A percentile compares a stretch with the other conserved stretches of the same genome.
Conservation (phyloP, 306 rosid species). For the Betula pendula region DNA sequence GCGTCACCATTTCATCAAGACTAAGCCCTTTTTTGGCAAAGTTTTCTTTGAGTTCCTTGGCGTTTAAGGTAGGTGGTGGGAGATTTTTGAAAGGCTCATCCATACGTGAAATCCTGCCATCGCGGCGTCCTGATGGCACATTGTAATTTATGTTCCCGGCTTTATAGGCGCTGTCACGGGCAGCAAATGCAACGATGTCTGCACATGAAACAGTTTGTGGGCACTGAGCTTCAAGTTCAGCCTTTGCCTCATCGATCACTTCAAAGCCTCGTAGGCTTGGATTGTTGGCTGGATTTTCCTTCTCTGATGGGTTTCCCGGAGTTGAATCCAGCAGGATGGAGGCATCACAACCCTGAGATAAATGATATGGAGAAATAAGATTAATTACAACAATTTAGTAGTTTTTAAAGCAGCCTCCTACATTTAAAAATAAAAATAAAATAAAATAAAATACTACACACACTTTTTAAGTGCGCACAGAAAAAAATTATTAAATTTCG, state of each 20-base stretch:
- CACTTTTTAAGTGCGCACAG: no score
- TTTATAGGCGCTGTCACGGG: conserved; percentile 31
- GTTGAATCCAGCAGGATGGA: conserved; percentile 40
- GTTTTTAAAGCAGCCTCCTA: no score
- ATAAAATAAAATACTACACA: no score
- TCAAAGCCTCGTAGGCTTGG: conserved; percentile 44
- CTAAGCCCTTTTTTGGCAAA: conserved; percentile 11
- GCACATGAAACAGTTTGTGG: conserved; percentile 47
- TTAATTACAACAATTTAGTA: no score
- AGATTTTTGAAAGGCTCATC: neutral
- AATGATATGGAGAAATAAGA: no score
- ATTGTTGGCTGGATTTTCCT: conserved; percentile 34
- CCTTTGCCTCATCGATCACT: conserved; percentile 42
- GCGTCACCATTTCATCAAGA: conserved; percentile 22
- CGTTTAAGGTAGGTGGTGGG: neutral
- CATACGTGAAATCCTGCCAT: conserved; percentile 1
- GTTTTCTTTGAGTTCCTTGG: neutral
- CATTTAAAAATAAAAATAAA: no score
- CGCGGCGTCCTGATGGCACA: conserved; percentile 20
- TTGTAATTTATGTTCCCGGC: neutral
- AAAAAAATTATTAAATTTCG: no score
- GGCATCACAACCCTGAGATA: conserved; percentile 41
- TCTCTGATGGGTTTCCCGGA: conserved; percentile 28
- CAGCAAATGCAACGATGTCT: conserved; percentile 46
- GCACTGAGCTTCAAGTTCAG: conserved; percentile 37